phyloP scores from a whole-genome alignment of 2,329 filamentous ascomycete genomes.

The Cytospora paraplurivora region DNA sequence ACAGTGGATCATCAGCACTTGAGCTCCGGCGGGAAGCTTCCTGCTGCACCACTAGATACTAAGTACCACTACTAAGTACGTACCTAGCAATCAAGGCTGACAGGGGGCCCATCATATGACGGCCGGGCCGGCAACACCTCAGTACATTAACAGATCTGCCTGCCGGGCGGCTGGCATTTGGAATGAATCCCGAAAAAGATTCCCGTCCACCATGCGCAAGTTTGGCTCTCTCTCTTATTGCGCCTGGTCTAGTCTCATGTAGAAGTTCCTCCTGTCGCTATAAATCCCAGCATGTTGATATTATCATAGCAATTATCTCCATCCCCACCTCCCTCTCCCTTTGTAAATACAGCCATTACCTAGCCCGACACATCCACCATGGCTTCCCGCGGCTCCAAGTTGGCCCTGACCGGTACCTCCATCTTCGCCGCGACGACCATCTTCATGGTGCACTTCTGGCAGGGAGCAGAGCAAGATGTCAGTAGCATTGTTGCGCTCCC shows the following conservation, averaged over 20 bases:
- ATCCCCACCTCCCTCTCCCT: not conserved
- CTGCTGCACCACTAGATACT: constrained; percentile 3
- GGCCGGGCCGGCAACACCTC: not conserved
- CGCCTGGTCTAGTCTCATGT: not conserved
- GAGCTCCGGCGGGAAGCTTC: constrained; percentile 24
- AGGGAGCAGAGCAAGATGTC: constrained; percentile 81
- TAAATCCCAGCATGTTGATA: constrained; percentile 6
- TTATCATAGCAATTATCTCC: not conserved
- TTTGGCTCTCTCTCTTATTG: not conserved
- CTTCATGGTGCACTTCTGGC: constrained; percentile 84
- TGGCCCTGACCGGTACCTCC: constrained; percentile 79
- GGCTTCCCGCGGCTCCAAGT: constrained; percentile 81
- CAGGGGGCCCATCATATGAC: not conserved
- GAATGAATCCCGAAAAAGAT: not conserved
- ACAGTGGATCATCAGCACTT: constrained; percentile 5
- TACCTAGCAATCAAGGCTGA: not conserved
- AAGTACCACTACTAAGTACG: too few relatives aligned
- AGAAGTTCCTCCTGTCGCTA: not conserved
- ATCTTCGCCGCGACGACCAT: constrained; percentile 77
- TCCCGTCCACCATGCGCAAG: not conserved
- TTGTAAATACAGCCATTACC: not conserved
- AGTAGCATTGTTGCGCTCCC: constrained; percentile 38
- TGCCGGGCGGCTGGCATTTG: constrained; percentile 12
- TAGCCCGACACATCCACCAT: constrained; percentile 50
- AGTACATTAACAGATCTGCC: not conserved